phyloP scores from a whole-genome alignment of 768 basidiomycete species.

The Phylloporus rhodoxanthus region DNA sequence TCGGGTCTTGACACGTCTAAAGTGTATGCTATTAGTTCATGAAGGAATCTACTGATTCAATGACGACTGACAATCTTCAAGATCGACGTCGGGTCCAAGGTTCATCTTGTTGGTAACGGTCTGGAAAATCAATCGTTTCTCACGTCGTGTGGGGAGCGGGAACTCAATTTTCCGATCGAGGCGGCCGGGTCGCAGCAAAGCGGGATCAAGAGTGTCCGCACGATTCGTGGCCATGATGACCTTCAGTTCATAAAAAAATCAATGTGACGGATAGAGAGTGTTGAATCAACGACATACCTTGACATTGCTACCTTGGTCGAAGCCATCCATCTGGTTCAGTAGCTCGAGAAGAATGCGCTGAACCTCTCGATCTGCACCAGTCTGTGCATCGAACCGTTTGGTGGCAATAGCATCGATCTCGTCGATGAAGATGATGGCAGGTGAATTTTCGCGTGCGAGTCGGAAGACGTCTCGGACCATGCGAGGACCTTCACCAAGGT shows the following conservation, averaged over 20 bases:
- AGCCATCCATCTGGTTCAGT: conserved; percentile 99
- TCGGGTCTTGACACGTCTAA: conserved; percentile 96
- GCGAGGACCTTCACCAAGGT: conserved; percentile 96
- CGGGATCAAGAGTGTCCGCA: conserved; percentile 96
- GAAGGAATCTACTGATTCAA: conserved; percentile 5
- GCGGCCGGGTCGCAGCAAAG: conserved; percentile 93
- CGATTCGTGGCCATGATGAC: conserved; percentile 99
- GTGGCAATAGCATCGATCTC: conserved; percentile 99
- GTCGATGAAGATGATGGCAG: conserved; percentile 98
- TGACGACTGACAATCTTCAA: conserved; percentile 86
- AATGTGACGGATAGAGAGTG: neutral
- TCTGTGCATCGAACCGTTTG: conserved; percentile 99
- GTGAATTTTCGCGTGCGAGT: conserved; percentile 93
- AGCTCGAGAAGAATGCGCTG: conserved; percentile 96
- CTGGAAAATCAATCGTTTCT: conserved; percentile 96
- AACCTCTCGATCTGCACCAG: conserved; percentile 97
- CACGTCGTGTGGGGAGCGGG: conserved; percentile 87
- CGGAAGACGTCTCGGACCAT: conserved; percentile 99
- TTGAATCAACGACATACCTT: conserved; percentile 51
- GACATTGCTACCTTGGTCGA: conserved; percentile 97
- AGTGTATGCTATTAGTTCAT: conserved; percentile 6
- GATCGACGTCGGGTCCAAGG: conserved; percentile 91
- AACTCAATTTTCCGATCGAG: conserved; percentile 99
- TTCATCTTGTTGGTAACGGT: conserved; percentile 98
- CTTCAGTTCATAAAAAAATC: conserved; percentile 34